Evolutionary conservation across 2,329 filamentous ascomycete genomes (phyloP).

Genomic region (Bipolaris zeicola): DNA sequence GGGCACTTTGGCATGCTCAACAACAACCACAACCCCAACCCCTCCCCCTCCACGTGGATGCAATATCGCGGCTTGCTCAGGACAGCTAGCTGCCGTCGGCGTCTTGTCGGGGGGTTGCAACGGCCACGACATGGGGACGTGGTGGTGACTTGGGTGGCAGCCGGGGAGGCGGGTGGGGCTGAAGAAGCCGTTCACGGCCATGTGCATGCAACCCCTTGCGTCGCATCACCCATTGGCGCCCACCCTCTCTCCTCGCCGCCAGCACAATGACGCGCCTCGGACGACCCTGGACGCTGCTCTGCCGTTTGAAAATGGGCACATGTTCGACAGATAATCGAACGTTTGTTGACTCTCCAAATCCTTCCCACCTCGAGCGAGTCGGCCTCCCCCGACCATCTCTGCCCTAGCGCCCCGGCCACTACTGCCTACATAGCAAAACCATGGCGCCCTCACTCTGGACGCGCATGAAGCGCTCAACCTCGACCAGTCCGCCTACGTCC

Average conservation of each 20-base stretch:
- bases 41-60: background rate
- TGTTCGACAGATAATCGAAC: constrained; percentile 25
- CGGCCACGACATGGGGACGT: background rate
- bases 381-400: constrained; percentile 33
- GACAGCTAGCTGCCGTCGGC: background rate
- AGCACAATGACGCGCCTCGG: constrained; percentile 10
- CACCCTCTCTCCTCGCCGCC: constrained; percentile 23
- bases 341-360: constrained; percentile 19
- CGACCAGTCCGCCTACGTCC: constrained; percentile 29
- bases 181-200: constrained; percentile 14
- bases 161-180: constrained; percentile 22
- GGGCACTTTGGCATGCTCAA: background rate
- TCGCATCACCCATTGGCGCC: constrained; percentile 33
- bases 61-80: background rate
- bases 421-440: constrained; percentile 37
- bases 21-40: background rate
- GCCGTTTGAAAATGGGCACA: constrained; percentile 36
- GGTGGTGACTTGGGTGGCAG: background rate
- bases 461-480: constrained; percentile 44
- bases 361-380: constrained; percentile 13
- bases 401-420: constrained; percentile 20
- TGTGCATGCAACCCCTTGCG: constrained; percentile 21
- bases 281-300: constrained; percentile 13
- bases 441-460: constrained; percentile 43
- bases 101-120: background rate